Conservation (phyloP, 768 basidiomycete species). For the Leccinum arenicola region DNA sequence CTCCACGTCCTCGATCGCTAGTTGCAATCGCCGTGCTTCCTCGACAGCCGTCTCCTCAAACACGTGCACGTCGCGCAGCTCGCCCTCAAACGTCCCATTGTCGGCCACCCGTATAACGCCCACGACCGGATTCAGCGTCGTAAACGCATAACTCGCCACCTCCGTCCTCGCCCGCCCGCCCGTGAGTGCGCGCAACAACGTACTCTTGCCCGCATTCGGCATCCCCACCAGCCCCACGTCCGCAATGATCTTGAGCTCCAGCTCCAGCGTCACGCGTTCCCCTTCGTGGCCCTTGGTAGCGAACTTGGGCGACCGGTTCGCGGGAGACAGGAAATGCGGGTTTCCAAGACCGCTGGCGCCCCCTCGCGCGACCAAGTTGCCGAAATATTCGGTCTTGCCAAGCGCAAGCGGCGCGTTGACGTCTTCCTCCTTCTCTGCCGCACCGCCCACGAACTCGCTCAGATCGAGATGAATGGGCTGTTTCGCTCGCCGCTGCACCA, state of each 20-base stretch:
- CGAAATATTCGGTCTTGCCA: conserved; percentile 49
- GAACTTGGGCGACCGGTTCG: conserved; percentile 81
- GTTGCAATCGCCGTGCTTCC: conserved; percentile 35
- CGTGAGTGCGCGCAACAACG: conserved; percentile 84
- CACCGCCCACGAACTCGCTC: conserved; percentile 44
- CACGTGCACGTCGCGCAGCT: conserved; percentile 44
- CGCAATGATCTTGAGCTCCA: conserved; percentile 92
- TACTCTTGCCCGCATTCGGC: conserved; percentile 94
- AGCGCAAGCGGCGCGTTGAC: conserved; percentile 58
- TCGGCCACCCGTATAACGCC: conserved; percentile 84
- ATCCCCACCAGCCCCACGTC: conserved; percentile 96
- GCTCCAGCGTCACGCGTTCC: conserved; percentile 73
- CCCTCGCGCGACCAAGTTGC: conserved; percentile 70
- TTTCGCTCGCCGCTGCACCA: conserved; percentile 37
- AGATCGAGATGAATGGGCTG: conserved; percentile 60
- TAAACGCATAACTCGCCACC: conserved; percentile 91
- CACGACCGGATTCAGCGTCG: conserved; percentile 91
- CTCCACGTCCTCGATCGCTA: conserved; percentile 39
- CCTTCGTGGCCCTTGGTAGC: conserved; percentile 74
- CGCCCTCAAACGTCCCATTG: conserved; percentile 73
- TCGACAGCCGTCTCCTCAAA: conserved; percentile 70
- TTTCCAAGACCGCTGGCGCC: conserved; percentile 86
- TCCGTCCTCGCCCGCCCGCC: conserved; percentile 80
- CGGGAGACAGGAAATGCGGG: conserved; percentile 70
- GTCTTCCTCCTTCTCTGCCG: conserved; percentile 18